A percentile compares a stretch with the other conserved stretches of the same genome.
phyloP scores from a whole-genome alignment of 495 filamentous ascomycete species.

The Hypoxylon trugodes region DNA sequence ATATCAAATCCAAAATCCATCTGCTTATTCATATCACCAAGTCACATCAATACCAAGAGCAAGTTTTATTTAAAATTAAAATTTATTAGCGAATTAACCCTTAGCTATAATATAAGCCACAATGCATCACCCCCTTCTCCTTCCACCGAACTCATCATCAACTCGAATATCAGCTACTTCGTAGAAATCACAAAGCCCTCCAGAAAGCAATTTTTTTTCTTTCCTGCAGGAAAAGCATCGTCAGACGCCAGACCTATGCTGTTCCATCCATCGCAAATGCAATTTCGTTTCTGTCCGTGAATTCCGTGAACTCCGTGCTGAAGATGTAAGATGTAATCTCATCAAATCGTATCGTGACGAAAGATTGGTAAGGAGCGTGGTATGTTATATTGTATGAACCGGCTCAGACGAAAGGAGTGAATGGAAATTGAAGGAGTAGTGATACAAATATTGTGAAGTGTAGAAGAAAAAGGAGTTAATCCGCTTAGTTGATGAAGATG shows the following conservation, averaged over 20 bases:
- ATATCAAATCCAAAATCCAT: too few species aligned
- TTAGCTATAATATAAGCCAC: too few species aligned
- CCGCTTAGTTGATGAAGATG: conserved; percentile 40
- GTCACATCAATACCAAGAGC: too few species aligned
- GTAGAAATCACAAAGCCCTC: conserved; percentile 15
- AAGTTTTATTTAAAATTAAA: too few species aligned
- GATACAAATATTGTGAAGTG: background rate
- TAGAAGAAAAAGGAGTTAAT: background rate
- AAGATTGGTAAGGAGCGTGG: conserved; percentile 5
- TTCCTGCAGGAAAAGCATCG: background rate
- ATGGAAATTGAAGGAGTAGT: background rate
- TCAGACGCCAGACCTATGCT: conserved; percentile 5
- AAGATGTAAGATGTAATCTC: background rate
- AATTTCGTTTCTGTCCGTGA: background rate
- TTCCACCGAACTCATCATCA: background rate
- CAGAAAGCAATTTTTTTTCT: background rate
- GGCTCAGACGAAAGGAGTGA: conserved; percentile 11
- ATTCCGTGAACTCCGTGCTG: conserved; percentile 16
- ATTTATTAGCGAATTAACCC: too few species aligned
- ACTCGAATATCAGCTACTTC: background rate
- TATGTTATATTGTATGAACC: background rate
- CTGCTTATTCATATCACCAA: too few species aligned
- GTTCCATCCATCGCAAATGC: background rate
- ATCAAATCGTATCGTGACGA: conserved; percentile 6
- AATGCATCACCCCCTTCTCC: too few species aligned